Percentiles rank a stretch among this genome's conserved stretches.
Conservation (phyloP, 2,329 filamentous ascomycete genomes). For the Sarocladium kiliense region DNA sequence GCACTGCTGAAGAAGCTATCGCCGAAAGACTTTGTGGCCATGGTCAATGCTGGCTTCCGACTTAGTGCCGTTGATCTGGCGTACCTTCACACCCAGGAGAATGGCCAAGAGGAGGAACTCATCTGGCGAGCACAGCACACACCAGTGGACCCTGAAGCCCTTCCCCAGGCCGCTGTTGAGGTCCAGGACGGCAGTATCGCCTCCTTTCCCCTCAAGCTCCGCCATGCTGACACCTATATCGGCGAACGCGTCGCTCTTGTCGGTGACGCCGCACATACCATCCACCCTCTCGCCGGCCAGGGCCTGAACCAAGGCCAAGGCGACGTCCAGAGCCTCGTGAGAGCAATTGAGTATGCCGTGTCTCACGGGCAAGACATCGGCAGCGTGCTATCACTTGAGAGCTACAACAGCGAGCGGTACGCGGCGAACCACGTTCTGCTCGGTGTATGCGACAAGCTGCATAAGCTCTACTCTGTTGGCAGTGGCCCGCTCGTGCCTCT, state of each 20-base stretch:
- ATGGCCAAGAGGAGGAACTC: constrained; percentile 66
- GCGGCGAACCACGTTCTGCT: constrained; percentile 74
- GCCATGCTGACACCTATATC: constrained; percentile 91
- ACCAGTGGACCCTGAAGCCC: constrained; percentile 39
- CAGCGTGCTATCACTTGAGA: constrained; percentile 68
- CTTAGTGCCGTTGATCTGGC: constrained; percentile 72
- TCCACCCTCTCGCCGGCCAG: constrained; percentile 91
- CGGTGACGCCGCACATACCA: constrained; percentile 90
- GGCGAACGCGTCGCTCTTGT: constrained; percentile 86
- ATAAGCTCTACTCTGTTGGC: constrained; percentile 83
- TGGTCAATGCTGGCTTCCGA: constrained; percentile 92
- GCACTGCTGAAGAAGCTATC: constrained; percentile 72
- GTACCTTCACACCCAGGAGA: constrained; percentile 66
- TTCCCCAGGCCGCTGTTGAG: constrained; percentile 62
- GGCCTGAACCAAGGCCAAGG: constrained; percentile 90
- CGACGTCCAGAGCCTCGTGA: constrained; percentile 75
- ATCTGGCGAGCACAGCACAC: constrained; percentile 79
- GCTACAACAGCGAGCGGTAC: constrained; percentile 78
- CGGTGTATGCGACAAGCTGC: constrained; percentile 81
- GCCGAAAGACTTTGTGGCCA: constrained; percentile 68
- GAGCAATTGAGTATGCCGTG: constrained; percentile 70
- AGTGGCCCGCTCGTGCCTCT: constrained; percentile 75
- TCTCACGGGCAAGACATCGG: constrained; percentile 85
- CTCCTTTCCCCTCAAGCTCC: constrained; percentile 84
- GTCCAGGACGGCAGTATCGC: constrained; percentile 79